Percentiles rank a stretch among this genome's conserved stretches.
Evolutionary conservation across 192 early-diverging fungal species (phyloP).

Genomic region (Coemansia sp.): DNA sequence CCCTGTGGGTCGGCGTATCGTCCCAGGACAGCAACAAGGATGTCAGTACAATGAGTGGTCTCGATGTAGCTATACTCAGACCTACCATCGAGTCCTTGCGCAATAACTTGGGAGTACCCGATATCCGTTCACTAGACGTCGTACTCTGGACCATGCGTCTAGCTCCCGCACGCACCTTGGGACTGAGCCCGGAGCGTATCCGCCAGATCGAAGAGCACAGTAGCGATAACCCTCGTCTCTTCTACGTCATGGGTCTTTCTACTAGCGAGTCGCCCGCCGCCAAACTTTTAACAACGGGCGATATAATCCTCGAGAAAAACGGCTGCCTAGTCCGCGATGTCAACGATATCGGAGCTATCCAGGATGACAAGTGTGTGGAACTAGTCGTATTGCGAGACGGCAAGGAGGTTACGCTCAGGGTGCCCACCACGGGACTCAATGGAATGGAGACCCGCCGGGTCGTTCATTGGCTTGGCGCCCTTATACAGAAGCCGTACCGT

Average conservation of each 20-base stretch:
- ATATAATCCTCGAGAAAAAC: slow-evolving; percentile 66
- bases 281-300: slow-evolving; percentile 59
- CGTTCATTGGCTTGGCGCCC: slow-evolving; percentile 83
- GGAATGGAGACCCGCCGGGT: slow-evolving; percentile 67
- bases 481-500: slow-evolving; percentile 74
- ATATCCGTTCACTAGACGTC: slow-evolving; percentile 60
- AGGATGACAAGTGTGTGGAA: slow-evolving; percentile 57
- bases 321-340: slow-evolving; percentile 59
- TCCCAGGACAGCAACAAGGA: slow-evolving; percentile 70
- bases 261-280: slow-evolving; percentile 53
- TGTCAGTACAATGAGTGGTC: slow-evolving; percentile 60
- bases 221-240: slow-evolving; percentile 54
- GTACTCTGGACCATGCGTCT: slow-evolving; percentile 73
- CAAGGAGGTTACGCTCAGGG: slow-evolving; percentile 59
- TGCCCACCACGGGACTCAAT: slow-evolving; percentile 62
- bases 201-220: slow-evolving; percentile 36
- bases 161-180: slow-evolving; percentile 66
- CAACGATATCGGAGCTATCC: slow-evolving; percentile 58
- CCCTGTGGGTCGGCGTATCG: slow-evolving; percentile 70
- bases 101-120: slow-evolving; percentile 41
- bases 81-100: slow-evolving; percentile 54
- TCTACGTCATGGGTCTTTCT: slow-evolving; percentile 62
- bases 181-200: slow-evolving; percentile 64
- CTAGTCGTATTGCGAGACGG: slow-evolving; percentile 70
- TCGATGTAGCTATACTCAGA: slow-evolving; percentile 36